Conservation (phyloP, 1,139 yeast species). For the Entelexis sorbosivorans region DNA sequence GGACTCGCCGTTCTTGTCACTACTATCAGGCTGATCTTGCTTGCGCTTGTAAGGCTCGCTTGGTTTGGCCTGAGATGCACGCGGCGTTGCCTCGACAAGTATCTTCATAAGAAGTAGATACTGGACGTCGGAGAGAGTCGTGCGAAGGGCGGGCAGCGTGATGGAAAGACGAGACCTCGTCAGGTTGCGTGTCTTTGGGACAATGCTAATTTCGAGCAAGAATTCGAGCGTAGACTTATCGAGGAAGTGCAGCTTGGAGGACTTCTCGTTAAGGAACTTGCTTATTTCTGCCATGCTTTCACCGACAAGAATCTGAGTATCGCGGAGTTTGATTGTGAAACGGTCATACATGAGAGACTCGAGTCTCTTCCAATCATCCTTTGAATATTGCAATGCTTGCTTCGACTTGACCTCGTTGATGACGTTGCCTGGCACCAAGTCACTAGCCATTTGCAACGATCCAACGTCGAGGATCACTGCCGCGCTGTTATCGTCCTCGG, state of each 20-base stretch:
- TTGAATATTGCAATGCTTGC: slow-evolving; percentile 50
- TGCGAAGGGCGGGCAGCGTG: slow-evolving; percentile 59
- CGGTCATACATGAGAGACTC: slow-evolving; percentile 82
- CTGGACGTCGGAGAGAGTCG: slow-evolving; percentile 76
- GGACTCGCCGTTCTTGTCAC: neutral
- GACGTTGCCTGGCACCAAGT: slow-evolving; percentile 60
- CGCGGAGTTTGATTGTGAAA: slow-evolving; percentile 63
- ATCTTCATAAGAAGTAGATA: slow-evolving; percentile 78
- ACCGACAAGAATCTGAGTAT: slow-evolving; percentile 83
- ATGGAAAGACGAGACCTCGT: slow-evolving; percentile 69
- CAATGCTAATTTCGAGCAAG: slow-evolving; percentile 65
- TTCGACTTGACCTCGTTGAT: slow-evolving; percentile 63
- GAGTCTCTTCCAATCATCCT: slow-evolving; percentile 60
- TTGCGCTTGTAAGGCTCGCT: neutral
- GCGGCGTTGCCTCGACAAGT: slow-evolving; percentile 59
- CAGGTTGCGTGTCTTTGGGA: slow-evolving; percentile 66
- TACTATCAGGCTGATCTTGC: neutral
- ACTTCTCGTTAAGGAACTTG: slow-evolving; percentile 32
- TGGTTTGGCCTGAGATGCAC: neutral
- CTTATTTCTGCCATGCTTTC: slow-evolving; percentile 64
- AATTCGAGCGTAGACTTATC: slow-evolving; percentile 69
- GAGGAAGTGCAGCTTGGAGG: slow-evolving; percentile 43
- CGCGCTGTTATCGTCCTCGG: slow-evolving; percentile 58
- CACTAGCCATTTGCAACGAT: slow-evolving; percentile 74
- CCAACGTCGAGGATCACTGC: slow-evolving; percentile 95